phyloP scores from a whole-genome alignment of 2,329 filamentous ascomycete species.

The Huntiella abstrusa region DNA sequence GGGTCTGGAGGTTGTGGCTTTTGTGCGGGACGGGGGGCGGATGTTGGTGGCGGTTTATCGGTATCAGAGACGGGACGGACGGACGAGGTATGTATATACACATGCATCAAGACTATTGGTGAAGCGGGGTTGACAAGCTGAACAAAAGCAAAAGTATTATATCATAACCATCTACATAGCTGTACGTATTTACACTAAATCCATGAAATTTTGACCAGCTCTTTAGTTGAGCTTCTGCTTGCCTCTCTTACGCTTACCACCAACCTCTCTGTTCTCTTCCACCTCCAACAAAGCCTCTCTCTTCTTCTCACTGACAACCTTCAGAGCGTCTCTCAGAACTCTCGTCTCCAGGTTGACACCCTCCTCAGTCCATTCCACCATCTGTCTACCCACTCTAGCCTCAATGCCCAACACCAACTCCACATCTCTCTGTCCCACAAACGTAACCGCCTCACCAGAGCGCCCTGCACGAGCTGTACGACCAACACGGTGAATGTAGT shows the following conservation, averaged over 20 bases:
- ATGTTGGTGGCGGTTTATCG: too few species aligned
- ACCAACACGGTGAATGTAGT: slow-evolving; percentile 93
- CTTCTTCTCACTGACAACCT: slow-evolving; percentile 89
- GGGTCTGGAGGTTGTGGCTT: too few species aligned
- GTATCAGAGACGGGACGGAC: too few species aligned
- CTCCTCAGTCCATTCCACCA: slow-evolving; percentile 75
- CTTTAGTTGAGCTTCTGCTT: slow-evolving; percentile 29
- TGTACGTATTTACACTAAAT: too few species aligned
- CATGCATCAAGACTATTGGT: too few species aligned
- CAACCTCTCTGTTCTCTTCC: slow-evolving; percentile 78
- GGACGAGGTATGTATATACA: too few species aligned
- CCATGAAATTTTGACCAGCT: too few species aligned
- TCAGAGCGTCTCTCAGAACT: slow-evolving; percentile 68
- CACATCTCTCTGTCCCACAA: slow-evolving; percentile 87
- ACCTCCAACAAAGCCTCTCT: slow-evolving; percentile 78
- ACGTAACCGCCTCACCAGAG: slow-evolving; percentile 61
- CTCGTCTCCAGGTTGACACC: slow-evolving; percentile 86
- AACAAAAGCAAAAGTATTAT: too few species aligned
- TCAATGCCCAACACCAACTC: slow-evolving; percentile 84
- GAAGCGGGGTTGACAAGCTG: too few species aligned
- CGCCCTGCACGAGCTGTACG: slow-evolving; percentile 86
- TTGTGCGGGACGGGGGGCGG: too few species aligned
- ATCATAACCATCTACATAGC: too few species aligned
- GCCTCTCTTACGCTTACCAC: slow-evolving; percentile 55
- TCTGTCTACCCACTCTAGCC: slow-evolving; percentile 54